phyloP scores from a whole-genome alignment of 2,329 filamentous ascomycete species.

The Penicillium sp. region DNA sequence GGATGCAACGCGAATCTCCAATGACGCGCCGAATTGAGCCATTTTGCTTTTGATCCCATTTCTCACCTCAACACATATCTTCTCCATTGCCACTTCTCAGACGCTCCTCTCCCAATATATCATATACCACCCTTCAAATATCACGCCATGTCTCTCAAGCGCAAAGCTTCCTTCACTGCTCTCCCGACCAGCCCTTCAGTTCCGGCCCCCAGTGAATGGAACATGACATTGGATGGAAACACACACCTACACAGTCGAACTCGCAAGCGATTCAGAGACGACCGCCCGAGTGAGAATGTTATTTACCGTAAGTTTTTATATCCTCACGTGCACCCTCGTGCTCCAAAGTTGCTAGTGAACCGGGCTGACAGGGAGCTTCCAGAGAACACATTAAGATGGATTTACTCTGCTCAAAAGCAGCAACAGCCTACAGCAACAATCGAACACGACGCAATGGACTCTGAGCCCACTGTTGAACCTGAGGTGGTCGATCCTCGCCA shows the following conservation, averaged over 20 bases:
- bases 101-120: not conserved
- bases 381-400: slow-evolving; percentile 47
- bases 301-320: slow-evolving; percentile 53
- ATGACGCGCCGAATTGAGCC: slow-evolving; percentile 17
- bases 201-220: slow-evolving; percentile 24
- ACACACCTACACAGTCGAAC: slow-evolving; percentile 58
- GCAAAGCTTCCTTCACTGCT: slow-evolving; percentile 57
- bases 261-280: slow-evolving; percentile 59
- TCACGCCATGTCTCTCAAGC: slow-evolving; percentile 56
- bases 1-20: slow-evolving; percentile 21
- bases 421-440: slow-evolving; percentile 19
- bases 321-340: not conserved
- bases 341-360: not conserved
- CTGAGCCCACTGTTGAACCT: slow-evolving; percentile 23
- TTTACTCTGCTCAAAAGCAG: slow-evolving; percentile 43
- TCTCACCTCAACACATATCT: slow-evolving; percentile 8
- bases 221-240: slow-evolving; percentile 31
- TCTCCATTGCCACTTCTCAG: not conserved
- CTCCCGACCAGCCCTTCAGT: slow-evolving; percentile 35
- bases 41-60: not conserved
- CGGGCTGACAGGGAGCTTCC: slow-evolving; percentile 20
- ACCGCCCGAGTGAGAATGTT: slow-evolving; percentile 56
- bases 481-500: slow-evolving; percentile 41
- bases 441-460: slow-evolving; percentile 27
- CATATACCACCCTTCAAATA: not conserved